Conservation (phyloP, 2,329 filamentous ascomycete species). For the Erysiphe neolycopersici region DNA sequence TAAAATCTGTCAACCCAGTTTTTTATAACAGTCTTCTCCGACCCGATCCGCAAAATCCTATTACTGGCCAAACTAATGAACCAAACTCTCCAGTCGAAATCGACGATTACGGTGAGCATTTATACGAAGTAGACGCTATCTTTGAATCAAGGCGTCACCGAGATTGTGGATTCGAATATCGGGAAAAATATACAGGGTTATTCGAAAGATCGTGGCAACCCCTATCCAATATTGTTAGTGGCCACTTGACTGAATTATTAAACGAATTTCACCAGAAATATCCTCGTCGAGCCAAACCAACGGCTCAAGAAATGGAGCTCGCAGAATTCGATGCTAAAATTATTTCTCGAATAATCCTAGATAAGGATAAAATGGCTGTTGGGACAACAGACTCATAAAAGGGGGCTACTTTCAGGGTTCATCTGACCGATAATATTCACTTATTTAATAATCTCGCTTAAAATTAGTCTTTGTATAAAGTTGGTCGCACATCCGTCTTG, state of each 20-base stretch:
- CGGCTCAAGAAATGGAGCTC: background rate
- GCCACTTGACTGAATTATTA: background rate
- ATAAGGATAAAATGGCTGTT: too few species aligned
- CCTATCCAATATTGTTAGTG: background rate
- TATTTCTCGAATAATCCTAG: background rate
- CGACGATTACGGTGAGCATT: too few species aligned
- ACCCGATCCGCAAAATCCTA: background rate
- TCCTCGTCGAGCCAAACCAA: background rate
- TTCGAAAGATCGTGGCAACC: background rate
- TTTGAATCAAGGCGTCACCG: background rate
- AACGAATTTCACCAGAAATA: background rate
- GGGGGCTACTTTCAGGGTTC: too few species aligned
- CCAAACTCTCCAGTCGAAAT: too few species aligned
- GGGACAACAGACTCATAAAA: too few species aligned
- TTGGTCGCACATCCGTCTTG: too few species aligned
- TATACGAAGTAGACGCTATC: too few species aligned
- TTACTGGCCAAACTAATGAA: background rate
- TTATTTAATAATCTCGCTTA: too few species aligned
- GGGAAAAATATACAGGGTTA: background rate
- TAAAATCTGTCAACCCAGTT: constrained; percentile 1
- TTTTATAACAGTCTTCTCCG: constrained; percentile 1
- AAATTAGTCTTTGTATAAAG: too few species aligned
- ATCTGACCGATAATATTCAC: too few species aligned
- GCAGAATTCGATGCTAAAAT: background rate
- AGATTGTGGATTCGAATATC: background rate